Evolutionary conservation across 208 protist species (phyloP).

Genomic region (Naegleria lovaniensis): DNA sequence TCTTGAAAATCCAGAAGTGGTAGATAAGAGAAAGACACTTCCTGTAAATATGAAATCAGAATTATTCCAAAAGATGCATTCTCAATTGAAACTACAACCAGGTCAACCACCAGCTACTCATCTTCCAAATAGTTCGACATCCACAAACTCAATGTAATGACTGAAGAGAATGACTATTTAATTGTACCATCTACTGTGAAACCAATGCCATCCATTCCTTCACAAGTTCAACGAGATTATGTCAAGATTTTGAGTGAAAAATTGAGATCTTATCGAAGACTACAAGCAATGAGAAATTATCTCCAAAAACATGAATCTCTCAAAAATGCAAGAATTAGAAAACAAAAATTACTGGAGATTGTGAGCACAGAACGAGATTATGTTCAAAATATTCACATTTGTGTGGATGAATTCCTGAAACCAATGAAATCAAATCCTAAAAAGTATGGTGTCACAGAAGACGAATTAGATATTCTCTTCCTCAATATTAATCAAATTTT

Average conservation of each 20-base stretch:
- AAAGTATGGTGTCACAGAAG: not conserved
- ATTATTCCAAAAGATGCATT: not conserved
- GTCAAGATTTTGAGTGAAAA: not conserved
- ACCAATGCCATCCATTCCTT: too few species aligned
- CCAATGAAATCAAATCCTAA: not conserved
- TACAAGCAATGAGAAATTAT: not conserved
- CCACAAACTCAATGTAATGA: too few species aligned
- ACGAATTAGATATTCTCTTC: not conserved
- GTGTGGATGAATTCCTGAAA: not conserved
- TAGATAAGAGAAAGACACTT: not conserved
- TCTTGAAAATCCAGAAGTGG: not conserved
- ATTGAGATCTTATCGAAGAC: not conserved
- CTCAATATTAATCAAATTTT: constrained; percentile 13
- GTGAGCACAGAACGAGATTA: not conserved
- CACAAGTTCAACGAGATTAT: not conserved
- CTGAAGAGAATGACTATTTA: too few species aligned
- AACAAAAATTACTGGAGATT: not conserved
- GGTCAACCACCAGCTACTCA: too few species aligned
- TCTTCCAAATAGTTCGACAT: too few species aligned
- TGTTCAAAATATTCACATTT: not conserved
- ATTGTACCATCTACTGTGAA: too few species aligned
- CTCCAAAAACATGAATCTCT: not conserved
- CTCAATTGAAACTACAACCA: not conserved
- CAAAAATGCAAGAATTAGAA: not conserved
- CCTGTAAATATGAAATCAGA: not conserved